phyloP scores from a whole-genome alignment of 2,329 filamentous ascomycete species.

The Sclerotinia sclerotiorum region DNA sequence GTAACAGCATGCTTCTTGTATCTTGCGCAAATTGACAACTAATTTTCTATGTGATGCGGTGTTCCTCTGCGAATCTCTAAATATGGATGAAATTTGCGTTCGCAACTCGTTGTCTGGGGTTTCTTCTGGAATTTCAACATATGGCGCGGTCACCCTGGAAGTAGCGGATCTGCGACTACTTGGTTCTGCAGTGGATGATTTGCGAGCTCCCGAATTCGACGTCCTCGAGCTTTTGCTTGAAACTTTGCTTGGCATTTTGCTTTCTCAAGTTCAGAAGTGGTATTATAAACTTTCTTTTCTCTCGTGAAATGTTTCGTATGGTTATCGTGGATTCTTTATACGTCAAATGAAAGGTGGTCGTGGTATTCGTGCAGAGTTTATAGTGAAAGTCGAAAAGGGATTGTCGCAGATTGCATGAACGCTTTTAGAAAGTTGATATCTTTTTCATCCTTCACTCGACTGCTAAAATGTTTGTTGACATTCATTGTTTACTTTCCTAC shows the following conservation, averaged over 20 bases:
- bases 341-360: no score
- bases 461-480: conserved; percentile 21
- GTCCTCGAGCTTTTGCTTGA: conserved; percentile 45
- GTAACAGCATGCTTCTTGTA: conserved; percentile 82
- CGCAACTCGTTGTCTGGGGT: conserved; percentile 69
- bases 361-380: neutral
- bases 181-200: conserved; percentile 44
- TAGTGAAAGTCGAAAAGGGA: neutral
- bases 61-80: conserved; percentile 81
- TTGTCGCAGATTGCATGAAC: neutral
- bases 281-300: conserved; percentile 1
- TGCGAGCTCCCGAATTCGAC: conserved; percentile 43
- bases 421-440: neutral
- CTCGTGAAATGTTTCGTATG: neutral
- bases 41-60: conserved; percentile 89
- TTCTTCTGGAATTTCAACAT: conserved; percentile 66
- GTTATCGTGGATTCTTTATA: neutral
- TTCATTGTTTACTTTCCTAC: conserved; percentile 22
- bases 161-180: conserved; percentile 45
- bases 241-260: conserved; percentile 49
- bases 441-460: conserved; percentile 12
- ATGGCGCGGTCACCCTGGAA: conserved; percentile 42
- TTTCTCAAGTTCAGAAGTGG: neutral
- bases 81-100: conserved; percentile 69
- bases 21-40: conserved; percentile 80